A percentile compares a stretch with the other conserved stretches of the same genome.
Evolutionary conservation across 495 filamentous ascomycete genomes (phyloP).

Genomic region (Lasiosphaeria hispida): DNA sequence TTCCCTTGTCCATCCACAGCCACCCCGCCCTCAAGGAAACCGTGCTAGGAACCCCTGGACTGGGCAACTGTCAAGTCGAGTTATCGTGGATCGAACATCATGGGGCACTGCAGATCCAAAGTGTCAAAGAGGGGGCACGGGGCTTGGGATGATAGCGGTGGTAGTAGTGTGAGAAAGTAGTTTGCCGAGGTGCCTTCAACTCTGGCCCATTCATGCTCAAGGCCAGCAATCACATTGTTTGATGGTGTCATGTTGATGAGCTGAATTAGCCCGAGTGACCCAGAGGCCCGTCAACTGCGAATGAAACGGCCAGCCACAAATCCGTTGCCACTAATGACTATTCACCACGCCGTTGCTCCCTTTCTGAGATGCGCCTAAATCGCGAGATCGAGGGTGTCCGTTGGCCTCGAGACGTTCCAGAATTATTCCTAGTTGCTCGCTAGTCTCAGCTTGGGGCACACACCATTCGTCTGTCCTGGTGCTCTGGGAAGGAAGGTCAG

Average conservation of each 20-base stretch:
- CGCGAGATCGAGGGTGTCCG: conserved; percentile 3
- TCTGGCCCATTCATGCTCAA: not conserved
- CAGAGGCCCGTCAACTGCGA: not conserved
- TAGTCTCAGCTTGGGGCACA: conserved; percentile 12
- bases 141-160: too few species aligned
- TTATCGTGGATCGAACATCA: too few species aligned
- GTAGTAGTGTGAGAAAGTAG: not conserved
- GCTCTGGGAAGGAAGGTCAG: not conserved
- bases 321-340: not conserved
- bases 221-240: not conserved
- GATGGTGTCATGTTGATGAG: not conserved
- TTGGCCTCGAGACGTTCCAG: conserved; percentile 15
- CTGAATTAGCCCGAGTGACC: too few species aligned
- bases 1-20: not conserved
- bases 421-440: conserved; percentile 21
- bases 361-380: not conserved
- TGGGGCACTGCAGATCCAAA: too few species aligned
- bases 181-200: not conserved
- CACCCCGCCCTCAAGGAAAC: not conserved
- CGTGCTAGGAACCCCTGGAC: too few species aligned
- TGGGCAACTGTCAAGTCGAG: too few species aligned
- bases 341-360: conserved; percentile 5
- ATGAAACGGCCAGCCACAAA: conserved; percentile 7
- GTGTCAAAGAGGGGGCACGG: too few species aligned
- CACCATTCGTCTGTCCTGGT: not conserved